These are phyloP conservation scores for Danielia oregonensis DNA, from an alignment of 805 yeast species.

Conservation along the genomic window DNA sequence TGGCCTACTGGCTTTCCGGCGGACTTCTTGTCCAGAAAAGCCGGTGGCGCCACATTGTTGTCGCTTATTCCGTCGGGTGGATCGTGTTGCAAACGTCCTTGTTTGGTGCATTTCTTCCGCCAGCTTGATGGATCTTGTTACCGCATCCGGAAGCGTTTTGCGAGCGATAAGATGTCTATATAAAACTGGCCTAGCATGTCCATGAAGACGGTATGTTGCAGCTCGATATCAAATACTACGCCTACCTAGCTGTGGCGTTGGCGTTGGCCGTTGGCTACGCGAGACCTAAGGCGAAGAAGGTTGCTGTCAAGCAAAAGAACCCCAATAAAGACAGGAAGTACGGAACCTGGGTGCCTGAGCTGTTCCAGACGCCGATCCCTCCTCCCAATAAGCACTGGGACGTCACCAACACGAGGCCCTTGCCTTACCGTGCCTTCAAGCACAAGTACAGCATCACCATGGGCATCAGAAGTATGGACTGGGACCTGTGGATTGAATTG, in stretches of 20 bases:
- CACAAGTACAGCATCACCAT: constrained; percentile 62
- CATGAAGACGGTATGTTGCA: too few species aligned
- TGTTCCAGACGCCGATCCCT: constrained; percentile 48
- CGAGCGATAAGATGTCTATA: constrained; percentile 8
- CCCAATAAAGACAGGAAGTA: constrained; percentile 42
- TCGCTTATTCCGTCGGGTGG: constrained; percentile 56
- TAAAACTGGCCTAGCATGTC: too few species aligned
- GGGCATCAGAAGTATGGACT: constrained; percentile 66
- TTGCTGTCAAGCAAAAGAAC: constrained; percentile 1
- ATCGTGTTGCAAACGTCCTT: constrained; percentile 62
- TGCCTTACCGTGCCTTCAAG: constrained; percentile 66
- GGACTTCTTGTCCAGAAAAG: constrained; percentile 41
- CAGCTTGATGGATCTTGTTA: constrained; percentile 54
- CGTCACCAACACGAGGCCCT: constrained; percentile 45
- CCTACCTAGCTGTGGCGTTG: constrained; percentile 9
- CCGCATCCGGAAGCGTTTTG: constrained; percentile 11
- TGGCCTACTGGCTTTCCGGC: constrained; percentile 58
- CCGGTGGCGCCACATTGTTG: constrained; percentile 7
- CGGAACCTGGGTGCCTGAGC: constrained; percentile 56
- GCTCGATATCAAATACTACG: constrained; percentile 9
- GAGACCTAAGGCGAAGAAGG: constrained; percentile 4
- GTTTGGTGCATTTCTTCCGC: constrained; percentile 84
- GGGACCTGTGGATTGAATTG: constrained; percentile 62
- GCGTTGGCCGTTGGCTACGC: constrained; percentile 7
- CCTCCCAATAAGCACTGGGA: constrained; percentile 47